Percentiles rank a stretch among this genome's conserved stretches.
Evolutionary conservation across 2,329 filamentous ascomycete genomes (phyloP).

Genomic region (Westerdykella aurantiaca): DNA sequence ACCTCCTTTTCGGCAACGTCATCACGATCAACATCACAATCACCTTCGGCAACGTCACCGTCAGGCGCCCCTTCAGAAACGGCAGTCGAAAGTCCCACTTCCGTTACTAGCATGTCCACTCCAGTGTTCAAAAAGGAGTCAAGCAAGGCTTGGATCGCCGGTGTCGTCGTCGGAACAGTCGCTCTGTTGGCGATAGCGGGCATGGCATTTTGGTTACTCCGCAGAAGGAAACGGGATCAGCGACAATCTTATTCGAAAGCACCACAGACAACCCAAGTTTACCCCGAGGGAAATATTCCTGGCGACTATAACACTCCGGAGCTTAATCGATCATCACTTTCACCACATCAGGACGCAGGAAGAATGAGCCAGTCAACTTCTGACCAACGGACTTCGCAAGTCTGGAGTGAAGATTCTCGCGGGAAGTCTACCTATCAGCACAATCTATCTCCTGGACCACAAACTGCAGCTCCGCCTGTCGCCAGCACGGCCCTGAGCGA

Average conservation of each 20-base stretch:
- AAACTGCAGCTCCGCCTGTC: background rate
- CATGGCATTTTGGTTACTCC: conserved; percentile 6
- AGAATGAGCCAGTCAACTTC: background rate
- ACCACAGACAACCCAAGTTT: conserved; percentile 3
- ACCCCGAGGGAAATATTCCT: background rate
- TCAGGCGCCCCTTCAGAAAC: background rate
- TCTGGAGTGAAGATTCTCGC: background rate
- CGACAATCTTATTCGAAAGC: conserved; percentile 3
- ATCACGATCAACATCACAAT: background rate
- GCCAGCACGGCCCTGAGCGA: background rate
- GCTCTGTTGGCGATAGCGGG: conserved; percentile 7
- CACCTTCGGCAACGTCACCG: background rate
- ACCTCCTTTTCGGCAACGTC: background rate
- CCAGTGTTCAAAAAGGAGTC: background rate
- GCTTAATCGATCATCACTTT: background rate
- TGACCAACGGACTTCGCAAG: background rate
- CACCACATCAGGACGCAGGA: background rate
- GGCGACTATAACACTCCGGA: background rate
- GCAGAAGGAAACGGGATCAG: conserved; percentile 2
- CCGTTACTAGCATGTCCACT: background rate
- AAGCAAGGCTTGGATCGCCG: conserved; percentile 10
- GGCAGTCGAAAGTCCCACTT: conserved; percentile 2
- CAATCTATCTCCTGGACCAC: background rate
- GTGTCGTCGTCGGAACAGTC: conserved; percentile 5
- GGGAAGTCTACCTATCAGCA: background rate